Percentiles rank a stretch among this genome's conserved stretches.
These are phyloP conservation scores for Pichia cabralensis DNA, from an alignment of 805 yeast species.

Conservation along the genomic window DNA sequence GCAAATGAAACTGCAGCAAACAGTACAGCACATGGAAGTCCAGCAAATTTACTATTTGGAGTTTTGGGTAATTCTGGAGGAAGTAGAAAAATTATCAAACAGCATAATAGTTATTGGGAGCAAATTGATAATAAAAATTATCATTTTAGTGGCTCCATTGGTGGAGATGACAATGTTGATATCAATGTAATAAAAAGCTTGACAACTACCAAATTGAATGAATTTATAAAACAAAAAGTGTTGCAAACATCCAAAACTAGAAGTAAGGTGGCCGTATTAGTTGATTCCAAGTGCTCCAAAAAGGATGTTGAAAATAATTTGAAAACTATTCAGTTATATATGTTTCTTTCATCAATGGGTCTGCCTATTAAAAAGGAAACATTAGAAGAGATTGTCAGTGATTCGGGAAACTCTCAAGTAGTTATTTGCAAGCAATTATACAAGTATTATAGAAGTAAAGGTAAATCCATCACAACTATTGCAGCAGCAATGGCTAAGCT, in stretches of 20 bases:
- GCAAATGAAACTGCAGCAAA: constrained; percentile 13
- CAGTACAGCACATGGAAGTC: constrained; percentile 12
- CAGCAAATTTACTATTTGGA: constrained; percentile 19
- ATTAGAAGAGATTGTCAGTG: constrained; percentile 29
- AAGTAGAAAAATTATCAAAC: constrained; percentile 19
- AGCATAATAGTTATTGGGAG: constrained; percentile 41
- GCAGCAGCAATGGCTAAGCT: constrained; percentile 17
- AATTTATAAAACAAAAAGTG: constrained; percentile 27
- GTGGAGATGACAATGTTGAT: constrained; percentile 28
- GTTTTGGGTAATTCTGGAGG: constrained; percentile 16
- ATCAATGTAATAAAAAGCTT: constrained; percentile 22
- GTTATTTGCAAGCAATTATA: constrained; percentile 31
- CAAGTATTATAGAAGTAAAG: constrained; percentile 32
- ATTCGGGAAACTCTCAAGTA: constrained; percentile 29
- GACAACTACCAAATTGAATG: constrained; percentile 24
- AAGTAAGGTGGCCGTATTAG: constrained; percentile 33
- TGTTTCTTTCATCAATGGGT: constrained; percentile 38
- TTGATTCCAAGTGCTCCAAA: constrained; percentile 28
- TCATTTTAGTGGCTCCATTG: constrained; percentile 26
- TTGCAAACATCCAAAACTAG: constrained; percentile 29
- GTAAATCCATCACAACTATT: constrained; percentile 22
- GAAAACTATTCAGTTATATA: constrained; percentile 31
- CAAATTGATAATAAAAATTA: constrained; percentile 37
- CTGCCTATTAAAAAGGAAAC: constrained; percentile 33
- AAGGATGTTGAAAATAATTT: constrained; percentile 28